Evolutionary conservation across 805 yeast genomes (phyloP), one percentile per base, ranked within the genome.

Genomic region (Kodamaea jinghongensis): DNA sequence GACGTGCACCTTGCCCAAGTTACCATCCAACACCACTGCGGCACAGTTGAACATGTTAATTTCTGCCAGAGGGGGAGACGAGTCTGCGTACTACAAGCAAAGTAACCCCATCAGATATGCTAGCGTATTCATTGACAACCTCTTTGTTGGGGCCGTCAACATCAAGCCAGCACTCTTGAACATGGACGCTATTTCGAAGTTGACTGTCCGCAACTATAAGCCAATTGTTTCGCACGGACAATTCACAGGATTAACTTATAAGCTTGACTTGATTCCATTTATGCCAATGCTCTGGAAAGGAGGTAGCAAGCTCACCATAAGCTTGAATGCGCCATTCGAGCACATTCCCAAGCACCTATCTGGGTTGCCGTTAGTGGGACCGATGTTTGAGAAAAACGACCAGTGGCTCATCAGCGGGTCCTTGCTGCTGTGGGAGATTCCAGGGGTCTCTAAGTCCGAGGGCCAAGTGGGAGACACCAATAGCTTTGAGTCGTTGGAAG

Each of bases 121-220:
- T 34, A 58, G 58, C 41, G 52, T 58, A 15, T 60, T 48, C 31
- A 47, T 51, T 38, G 45, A 54, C 37, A 44, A 43, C 20, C 32
- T 50, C 14, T 58, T 45, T 36, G 44, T 58, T 28, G 47, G 52
- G n/a, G 43, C 61, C 4, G 41, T 58, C 22, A 40, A 51, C 25
- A 60, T 63, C 38, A 56, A 58, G 41, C 63, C 65, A 34, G 43
- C 52, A 15, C 52, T 58, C 35, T 55, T 49, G 49, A 60, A 55
- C 38, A 43, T 61, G 16, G 54, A 56, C 30, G 33, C 42, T 7
- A 28, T 51, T n/a, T 48, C 55, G 25, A 45, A 45, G 31, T 36
- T 50, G 26, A 31, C 54, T 6, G 15, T 17, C 10, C 38, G 45
- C 20, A 27, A 17, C n/a, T 60, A 53, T 52, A 31, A 41, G 22